phyloP scores from a whole-genome alignment of 2,329 filamentous ascomycete species.

The Thelonectria rubi region DNA sequence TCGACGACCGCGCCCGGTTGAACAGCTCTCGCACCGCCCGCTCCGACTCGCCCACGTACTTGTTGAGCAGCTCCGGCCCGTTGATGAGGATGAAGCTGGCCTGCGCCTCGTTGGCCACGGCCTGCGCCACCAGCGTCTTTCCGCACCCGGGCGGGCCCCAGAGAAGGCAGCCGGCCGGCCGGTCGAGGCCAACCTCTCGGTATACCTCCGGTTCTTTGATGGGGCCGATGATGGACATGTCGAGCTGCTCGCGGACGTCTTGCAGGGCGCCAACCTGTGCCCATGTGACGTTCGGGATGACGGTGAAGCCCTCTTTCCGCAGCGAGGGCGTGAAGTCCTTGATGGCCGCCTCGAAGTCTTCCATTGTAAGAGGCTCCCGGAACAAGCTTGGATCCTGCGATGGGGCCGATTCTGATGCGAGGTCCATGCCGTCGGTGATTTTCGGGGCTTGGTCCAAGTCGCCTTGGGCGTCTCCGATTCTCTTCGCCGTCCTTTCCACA shows the following conservation, averaged over 20 bases:
- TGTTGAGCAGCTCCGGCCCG: constrained; percentile 94
- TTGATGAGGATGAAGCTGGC: constrained; percentile 99
- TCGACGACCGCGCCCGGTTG: constrained; percentile 81
- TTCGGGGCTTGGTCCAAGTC: constrained; percentile 9
- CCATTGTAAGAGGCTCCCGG: constrained; percentile 33
- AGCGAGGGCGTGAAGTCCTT: constrained; percentile 69
- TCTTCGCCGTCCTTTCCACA: constrained; percentile 49
- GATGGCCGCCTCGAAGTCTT: constrained; percentile 78
- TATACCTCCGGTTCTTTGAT: constrained; percentile 86
- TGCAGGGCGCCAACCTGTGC: constrained; percentile 86
- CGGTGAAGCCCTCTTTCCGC: constrained; percentile 91
- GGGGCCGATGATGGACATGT: constrained; percentile 86
- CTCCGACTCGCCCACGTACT: constrained; percentile 97
- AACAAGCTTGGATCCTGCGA: too few species aligned
- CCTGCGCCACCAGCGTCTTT: constrained; percentile 95
- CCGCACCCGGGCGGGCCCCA: constrained; percentile 98
- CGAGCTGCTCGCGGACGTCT: constrained; percentile 81
- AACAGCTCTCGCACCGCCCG: constrained; percentile 93
- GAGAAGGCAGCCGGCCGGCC: constrained; percentile 87
- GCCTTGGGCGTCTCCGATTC: constrained; percentile 36
- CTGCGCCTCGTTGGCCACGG: constrained; percentile 92
- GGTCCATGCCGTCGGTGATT: constrained; percentile 31
- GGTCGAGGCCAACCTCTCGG: constrained; percentile 77
- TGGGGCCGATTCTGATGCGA: constrained; percentile 17
- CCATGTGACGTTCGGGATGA: constrained; percentile 94